These are phyloP conservation scores for Cyberlindnera misumaiensis DNA, from an alignment of 805 yeast species.

Conservation along the genomic window DNA sequence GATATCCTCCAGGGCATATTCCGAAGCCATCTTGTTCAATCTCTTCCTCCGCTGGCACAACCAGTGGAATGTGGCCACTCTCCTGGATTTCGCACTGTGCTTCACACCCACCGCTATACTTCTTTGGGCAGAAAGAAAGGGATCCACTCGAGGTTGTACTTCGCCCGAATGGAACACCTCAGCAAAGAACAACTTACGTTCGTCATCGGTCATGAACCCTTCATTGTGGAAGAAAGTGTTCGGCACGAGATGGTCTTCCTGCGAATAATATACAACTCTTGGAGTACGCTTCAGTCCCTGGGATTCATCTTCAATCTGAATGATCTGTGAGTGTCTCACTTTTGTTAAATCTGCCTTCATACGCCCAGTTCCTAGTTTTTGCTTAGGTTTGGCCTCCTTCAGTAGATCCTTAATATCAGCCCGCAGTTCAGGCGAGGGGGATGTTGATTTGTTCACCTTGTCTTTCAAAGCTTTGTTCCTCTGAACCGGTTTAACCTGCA, in stretches of 20 bases:
- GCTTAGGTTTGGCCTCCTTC: conserved; percentile 8
- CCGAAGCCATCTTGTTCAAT: neutral
- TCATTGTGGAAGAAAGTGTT: conserved; percentile 6
- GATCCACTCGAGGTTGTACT: conserved; percentile 7
- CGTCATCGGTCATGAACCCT: conserved; percentile 16
- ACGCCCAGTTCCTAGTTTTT: conserved; percentile 1
- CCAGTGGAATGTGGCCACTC: conserved; percentile 10
- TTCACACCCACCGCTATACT: conserved; percentile 9
- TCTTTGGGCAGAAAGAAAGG: conserved; percentile 9
- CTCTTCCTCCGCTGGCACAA: neutral
- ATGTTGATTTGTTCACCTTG: neutral
- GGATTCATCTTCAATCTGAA: conserved; percentile 12
- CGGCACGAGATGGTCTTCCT: conserved; percentile 9
- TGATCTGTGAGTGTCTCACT: conserved; percentile 11
- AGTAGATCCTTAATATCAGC: conserved; percentile 16
- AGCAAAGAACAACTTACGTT: conserved; percentile 14
- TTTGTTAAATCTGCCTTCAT: conserved; percentile 7
- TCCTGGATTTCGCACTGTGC: conserved; percentile 9
- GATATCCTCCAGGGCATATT: too few relatives aligned
- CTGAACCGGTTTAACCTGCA: neutral
- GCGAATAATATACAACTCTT: conserved; percentile 5
- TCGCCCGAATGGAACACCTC: conserved; percentile 6
- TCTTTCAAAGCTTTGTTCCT: neutral
- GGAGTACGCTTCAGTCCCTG: neutral
- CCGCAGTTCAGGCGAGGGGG: neutral